Evolutionary conservation across 2,329 filamentous ascomycete genomes (phyloP).

Genomic region (Ophiostoma tasmaniense): DNA sequence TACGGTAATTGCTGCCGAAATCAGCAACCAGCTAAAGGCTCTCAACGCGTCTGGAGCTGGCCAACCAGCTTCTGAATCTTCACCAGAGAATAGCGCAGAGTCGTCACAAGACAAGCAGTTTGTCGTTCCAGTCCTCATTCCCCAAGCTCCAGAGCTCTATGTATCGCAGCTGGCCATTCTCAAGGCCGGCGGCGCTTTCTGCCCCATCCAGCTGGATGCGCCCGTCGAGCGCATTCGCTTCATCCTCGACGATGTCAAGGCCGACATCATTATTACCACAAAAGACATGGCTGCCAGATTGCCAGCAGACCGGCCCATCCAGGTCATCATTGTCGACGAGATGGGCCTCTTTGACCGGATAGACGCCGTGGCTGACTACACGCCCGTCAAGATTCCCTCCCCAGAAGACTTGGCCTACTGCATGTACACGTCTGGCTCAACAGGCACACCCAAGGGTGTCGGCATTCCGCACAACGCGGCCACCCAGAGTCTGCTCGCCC

Average conservation of each 20-base stretch:
- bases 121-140: conserved; percentile 67
- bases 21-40: conserved; percentile 25
- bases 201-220: conserved; percentile 70
- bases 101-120: conserved; percentile 26
- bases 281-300: conserved; percentile 36
- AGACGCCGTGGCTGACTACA: not conserved
- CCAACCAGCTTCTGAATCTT: not conserved
- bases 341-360: conserved; percentile 8
- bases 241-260: conserved; percentile 68
- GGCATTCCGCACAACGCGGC: conserved; percentile 70
- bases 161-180: conserved; percentile 67
- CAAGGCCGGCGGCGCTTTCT: conserved; percentile 77
- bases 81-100: not conserved
- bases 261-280: conserved; percentile 59
- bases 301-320: conserved; percentile 27
- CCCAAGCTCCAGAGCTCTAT: conserved; percentile 71
- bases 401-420: conserved; percentile 63
- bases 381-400: not conserved
- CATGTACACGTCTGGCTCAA: conserved; percentile 90
- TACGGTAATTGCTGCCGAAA: conserved; percentile 44
- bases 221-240: conserved; percentile 71
- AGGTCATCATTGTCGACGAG: conserved; percentile 32
- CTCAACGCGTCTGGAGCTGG: not conserved
- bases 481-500: conserved; percentile 73
- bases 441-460: conserved; percentile 82